Evolutionary conservation across 352 stramenopile species (phyloP), one percentile per base, ranked within the genome.

Genomic region (Sclerospora graminicola): DNA sequence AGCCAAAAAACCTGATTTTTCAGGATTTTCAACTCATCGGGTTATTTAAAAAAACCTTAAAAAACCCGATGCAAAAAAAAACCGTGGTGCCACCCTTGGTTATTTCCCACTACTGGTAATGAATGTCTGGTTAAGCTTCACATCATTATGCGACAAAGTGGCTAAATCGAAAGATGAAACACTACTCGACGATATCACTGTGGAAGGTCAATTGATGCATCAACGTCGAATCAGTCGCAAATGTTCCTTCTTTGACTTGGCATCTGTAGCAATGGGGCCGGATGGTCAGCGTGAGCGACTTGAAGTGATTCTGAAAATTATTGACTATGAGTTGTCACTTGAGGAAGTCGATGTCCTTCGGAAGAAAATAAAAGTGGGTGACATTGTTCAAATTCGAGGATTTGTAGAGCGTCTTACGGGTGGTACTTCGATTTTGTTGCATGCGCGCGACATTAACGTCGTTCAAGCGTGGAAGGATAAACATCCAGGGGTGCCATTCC

Each of bases 281-380:
- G 38, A 45, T 19, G 28, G 15, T 8, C 31, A 63, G 5, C 45
- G 38, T 15, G 43, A 82, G 44, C 69, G 69, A 15, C 36, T 89
- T 20, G 78, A 89, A 48, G 73, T 86, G 31, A 75, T 89, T 18
- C 56, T 89, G 37, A 89, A 89, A 46, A 77, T 88, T 51, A 77
- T 85, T 19, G 62, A 79, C 24, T 51, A 57, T 27, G 66, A 84
- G 48, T 60, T 90, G 21, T 77, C 73, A 5, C 54, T 62, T 9
- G 79, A 84, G 13, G 41, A 84, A 4, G 48, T 90, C 8, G 71
- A 87, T 13, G 42, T 44, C n/a, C 75, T 90, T 28, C 68, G 75
- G 37, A 66, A 80, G 34, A 26, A 48, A 46, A 39, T 87, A 38
- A 84, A 76, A 32, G 57, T 87, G 19, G 79, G 79, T 4, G 79